A percentile compares a stretch with the other conserved stretches of the same genome.
phyloP scores from a whole-genome alignment of 441 rosid genomes.

The California macrophylla region DNA sequence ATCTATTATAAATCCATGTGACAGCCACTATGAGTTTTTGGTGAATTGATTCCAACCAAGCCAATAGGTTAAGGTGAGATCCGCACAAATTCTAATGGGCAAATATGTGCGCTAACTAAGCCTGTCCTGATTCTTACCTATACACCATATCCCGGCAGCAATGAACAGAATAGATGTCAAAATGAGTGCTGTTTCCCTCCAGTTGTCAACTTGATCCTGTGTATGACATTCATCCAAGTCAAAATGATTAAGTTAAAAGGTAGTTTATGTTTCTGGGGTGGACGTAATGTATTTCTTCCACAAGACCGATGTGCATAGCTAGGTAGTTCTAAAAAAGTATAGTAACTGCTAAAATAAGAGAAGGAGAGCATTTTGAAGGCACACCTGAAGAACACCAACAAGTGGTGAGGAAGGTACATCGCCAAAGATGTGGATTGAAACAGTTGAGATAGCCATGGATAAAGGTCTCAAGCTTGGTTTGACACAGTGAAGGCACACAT shows the following conservation, averaged over 20 bases:
- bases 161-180: conserved; percentile 52
- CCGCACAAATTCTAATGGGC: too few species aligned
- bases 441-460: conserved; percentile 65
- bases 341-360: neutral
- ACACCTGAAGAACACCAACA: conserved; percentile 54
- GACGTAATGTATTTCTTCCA: neutral
- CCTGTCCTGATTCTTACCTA: conserved; percentile 28
- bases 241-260: neutral
- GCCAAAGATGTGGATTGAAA: conserved; percentile 59
- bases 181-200: conserved; percentile 56
- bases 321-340: too few species aligned
- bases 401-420: conserved; percentile 78
- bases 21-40: neutral
- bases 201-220: conserved; percentile 50
- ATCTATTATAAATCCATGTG: too few species aligned
- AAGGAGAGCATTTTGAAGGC: neutral
- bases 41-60: neutral
- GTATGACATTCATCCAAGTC: conserved; percentile 5
- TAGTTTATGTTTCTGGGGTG: neutral
- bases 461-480: conserved; percentile 65
- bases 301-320: too few species aligned
- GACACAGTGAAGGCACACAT: conserved; percentile 55
- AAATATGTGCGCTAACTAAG: neutral
- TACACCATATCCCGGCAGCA: conserved; percentile 50
- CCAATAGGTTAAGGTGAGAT: too few species aligned